Conservation (phyloP, 202 grass and related monocot species). For the Eragrostis tef region DNA sequence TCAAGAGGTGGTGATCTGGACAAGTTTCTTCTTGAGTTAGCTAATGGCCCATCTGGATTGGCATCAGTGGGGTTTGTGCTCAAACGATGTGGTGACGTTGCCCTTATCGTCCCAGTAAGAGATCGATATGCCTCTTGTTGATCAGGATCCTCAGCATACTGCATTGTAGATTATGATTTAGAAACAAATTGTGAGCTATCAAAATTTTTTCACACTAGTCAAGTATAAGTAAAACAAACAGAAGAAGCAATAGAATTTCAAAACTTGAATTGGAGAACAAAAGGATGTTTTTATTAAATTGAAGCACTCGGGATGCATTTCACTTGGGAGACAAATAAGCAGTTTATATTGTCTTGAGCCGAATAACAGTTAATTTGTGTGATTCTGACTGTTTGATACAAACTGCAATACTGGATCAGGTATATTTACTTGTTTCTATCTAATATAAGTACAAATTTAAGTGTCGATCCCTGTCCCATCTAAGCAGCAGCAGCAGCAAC, state of each 20-base stretch:
- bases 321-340: slow-evolving; percentile 13
- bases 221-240: background rate
- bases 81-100: slow-evolving; percentile 33
- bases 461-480: too few species aligned
- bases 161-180: slow-evolving; percentile 47
- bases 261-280: slow-evolving; percentile 6
- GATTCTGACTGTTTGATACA: slow-evolving; percentile 15
- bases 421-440: too few species aligned
- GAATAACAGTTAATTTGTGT: slow-evolving; percentile 1
- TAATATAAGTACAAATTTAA: too few species aligned
- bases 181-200: slow-evolving; percentile 47
- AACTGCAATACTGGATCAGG: slow-evolving; percentile 14
- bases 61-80: slow-evolving; percentile 30
- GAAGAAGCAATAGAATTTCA: slow-evolving; percentile 24
- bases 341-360: background rate
- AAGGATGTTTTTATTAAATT: slow-evolving; percentile 10
- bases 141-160: slow-evolving; percentile 61
- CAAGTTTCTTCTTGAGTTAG: slow-evolving; percentile 61
- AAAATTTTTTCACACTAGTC: slow-evolving; percentile 25
- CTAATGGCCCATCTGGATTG: slow-evolving; percentile 46
- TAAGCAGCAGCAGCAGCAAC: too few species aligned
- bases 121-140: slow-evolving; percentile 56
- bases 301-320: slow-evolving; percentile 35
- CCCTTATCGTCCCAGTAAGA: slow-evolving; percentile 37
- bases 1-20: slow-evolving; percentile 74